Percentiles rank a stretch among this genome's conserved stretches.
Evolutionary conservation across 129 eudicot genomes (phyloP).

Genomic region (Solidago caesia): DNA sequence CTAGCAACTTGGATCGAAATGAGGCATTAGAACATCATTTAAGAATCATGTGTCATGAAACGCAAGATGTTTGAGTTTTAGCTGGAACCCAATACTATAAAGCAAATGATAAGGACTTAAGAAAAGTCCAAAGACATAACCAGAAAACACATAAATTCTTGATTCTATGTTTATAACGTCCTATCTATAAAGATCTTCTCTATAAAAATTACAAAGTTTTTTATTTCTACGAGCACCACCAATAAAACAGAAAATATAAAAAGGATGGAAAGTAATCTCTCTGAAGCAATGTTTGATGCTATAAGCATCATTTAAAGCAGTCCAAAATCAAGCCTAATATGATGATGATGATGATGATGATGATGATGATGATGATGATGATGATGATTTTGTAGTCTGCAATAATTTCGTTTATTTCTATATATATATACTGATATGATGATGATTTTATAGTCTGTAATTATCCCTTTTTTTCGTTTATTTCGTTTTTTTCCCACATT

Average conservation of each 20-base stretch:
- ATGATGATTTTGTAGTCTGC: no score
- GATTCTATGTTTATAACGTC: neutral
- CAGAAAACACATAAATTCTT: neutral
- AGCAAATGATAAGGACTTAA: neutral
- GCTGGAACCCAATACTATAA: neutral
- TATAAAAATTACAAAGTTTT: no score
- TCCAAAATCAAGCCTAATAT: neutral
- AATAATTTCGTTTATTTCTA: no score
- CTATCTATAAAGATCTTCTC: neutral
- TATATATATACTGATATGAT: no score
- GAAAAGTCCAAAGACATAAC: neutral
- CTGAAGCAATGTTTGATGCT: neutral
- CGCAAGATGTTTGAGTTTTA: neutral
- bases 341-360: no score
- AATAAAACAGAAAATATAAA: no score
- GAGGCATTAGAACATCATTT: neutral
- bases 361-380: no score
- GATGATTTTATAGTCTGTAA: no score
- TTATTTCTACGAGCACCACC: no score
- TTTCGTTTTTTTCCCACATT: neutral
- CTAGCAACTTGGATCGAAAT: neutral
- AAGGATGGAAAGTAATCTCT: neutral
- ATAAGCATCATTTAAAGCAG: neutral
- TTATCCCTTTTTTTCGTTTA: no score
- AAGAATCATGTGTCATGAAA: neutral